Evolutionary conservation across 306 rosid genomes (phyloP), one percentile per base, ranked within the genome.

Genomic region (Medicago arabica): DNA sequence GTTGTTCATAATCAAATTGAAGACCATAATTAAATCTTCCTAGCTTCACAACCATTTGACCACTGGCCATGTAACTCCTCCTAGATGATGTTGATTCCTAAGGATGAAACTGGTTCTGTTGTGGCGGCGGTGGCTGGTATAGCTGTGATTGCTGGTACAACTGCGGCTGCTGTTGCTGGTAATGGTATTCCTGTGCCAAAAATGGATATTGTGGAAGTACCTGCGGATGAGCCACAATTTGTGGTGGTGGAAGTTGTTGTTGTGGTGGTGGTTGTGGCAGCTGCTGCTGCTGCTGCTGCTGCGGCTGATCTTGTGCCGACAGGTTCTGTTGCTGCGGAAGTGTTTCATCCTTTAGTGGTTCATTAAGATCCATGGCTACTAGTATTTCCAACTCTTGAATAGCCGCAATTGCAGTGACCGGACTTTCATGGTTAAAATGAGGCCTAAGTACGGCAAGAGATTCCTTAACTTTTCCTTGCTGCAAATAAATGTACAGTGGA

Each of bases 381-480:
- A 93, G 90, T 31, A 28, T 85, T 79, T 90, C 98, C 63, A 93
- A 62, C 44, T 93, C 98, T 77, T 86, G 88, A 69, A 93, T 82
- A 16, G 95, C 96, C 0, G 90, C 89, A 51, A 86, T 50, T 10
- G 87, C 87, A 39, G 71, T 63, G 66, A 68, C 79, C 1, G 90
- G 84, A 74, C 95, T 87, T 79, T 86, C 95, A 49, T 82, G 85
- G 28, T 82, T 84, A 10, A 93, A 78, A 43, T 85, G 84, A 55
- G 93, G 95, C 87, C 87, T 93, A 28, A 93, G 75, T 59, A 76
- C 83, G 5, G 75, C 83, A 38, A 90, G 91, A 65, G 90, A 90
- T 73, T 87, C 90, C 82, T 82, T 89, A 16, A 93, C 87, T 79
- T 83, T 90, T 8, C 80, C 57, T 93, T 93, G 96, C 95, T 93